Evolutionary conservation across 345 rosid genomes (phyloP), one percentile per base, ranked within the genome.

Genomic region (Noccaea bulbosa): DNA sequence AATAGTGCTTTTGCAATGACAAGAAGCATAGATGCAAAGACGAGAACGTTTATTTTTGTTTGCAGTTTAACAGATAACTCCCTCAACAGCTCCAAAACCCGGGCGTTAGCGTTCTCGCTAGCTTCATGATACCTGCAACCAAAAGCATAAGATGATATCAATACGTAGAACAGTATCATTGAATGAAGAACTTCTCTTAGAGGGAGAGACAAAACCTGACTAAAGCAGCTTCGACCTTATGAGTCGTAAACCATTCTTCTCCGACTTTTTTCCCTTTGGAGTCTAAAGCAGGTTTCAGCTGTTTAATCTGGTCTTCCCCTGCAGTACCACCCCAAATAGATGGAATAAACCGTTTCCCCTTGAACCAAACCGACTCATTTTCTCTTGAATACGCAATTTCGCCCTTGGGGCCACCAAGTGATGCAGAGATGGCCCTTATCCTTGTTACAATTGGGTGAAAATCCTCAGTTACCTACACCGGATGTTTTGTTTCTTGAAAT

Each of bases 241-340:
- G 43, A 14, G 96, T 86, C 43, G 87, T 91, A 83, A 86, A 93
- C 97, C 99, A 93, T 78, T 93, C 99, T 82, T 93, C 99, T 33
- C 99, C 97, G 67, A 93, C 95, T 70, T 84, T 93, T 86, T 82
- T 87, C 30, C 96, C 96, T 85, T 88, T 93, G 1, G 99, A 84
- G 83, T 93, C 99, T 52, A 86, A 5, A 47, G 99, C 92, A 67
- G 88, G 82, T 78, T 82, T 91, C 70, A 93, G 93, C 78, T 85
- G 96, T 77, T 89, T 89, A 70, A 93, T 93, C 83, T 93, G 96
- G 52, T 85, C 91, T 85, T 91, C 98, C 50, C 97, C 98, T 39
- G 90, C 78, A 40, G 96, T 86, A 53, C 93, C 88, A 75, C 82
- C 96, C 97, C 95, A 91, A n/a, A 89, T 78, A 46, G 88, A 53